Evolutionary conservation across 768 basidiomycete species (phyloP), one percentile per base, ranked within the genome.

Genomic region (Leucocoprinus leucothites): DNA sequence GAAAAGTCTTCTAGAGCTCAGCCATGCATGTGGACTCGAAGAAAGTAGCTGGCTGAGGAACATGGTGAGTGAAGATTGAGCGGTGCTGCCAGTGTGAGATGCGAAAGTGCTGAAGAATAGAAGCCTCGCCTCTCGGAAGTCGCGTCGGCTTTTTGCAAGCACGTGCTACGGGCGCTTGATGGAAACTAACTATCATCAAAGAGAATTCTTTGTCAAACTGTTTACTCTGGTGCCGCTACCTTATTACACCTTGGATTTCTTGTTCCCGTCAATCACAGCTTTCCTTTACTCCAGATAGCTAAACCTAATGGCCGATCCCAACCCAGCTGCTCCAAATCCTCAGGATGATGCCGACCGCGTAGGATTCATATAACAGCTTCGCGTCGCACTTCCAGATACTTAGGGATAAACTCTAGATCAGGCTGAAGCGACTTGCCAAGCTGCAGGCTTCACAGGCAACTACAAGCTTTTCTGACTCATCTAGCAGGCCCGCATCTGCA

Each of bases 401-500:
- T 42, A 63, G 45, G n/a, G 57, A 24, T 16, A 48, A 24, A 57
- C 28, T 49, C 13, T 63, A 96, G 94, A 96, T 97, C 66, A 91
- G 94, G 60, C 74, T 92, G 68, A 96, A 96, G 71, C 85, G 95
- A 53, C 79, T 98, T 50, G 94, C 91, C 28, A 92, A 90, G 67
- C 78, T 98, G 7, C 88, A 89, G 64, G 74, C 65, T 36, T 62
- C 65, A 16, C 54, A 42, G 16, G 16, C 38, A 9, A 40, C 49
- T 9, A 40, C 71, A 41, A 59, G 72, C 13, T 46, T 61, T 19
- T 58, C 71, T 31, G 63, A 56, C 49, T 56, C 62, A 40, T 71
- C 76, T 26, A 67, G 60, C 11, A 56, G 22, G 24, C 63, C 67
- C 7, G 47, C 61, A 24, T 58, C 65, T 14, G 25, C 61, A 34